phyloP scores from a whole-genome alignment of 2,329 filamentous ascomycete genomes.

The Ophiocordyceps sinensis region DNA sequence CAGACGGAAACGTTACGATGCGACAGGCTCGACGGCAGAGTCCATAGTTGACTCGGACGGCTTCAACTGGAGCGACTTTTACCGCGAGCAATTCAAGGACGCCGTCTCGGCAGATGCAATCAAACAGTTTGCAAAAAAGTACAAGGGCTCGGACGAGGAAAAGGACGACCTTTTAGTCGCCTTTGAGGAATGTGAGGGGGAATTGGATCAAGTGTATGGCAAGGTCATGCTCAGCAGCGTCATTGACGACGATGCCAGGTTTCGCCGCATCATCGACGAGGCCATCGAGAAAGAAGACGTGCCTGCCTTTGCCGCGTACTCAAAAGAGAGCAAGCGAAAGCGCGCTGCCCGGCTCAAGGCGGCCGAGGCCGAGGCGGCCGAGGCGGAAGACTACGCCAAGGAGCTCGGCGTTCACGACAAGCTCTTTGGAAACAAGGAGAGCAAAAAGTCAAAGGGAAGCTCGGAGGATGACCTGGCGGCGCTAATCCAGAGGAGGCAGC shows the following conservation, averaged over 20 bases:
- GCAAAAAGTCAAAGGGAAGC: slow-evolving; percentile 23
- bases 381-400: slow-evolving; percentile 63
- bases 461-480: slow-evolving; percentile 50
- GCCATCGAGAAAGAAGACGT: slow-evolving; percentile 63
- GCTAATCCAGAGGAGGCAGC: slow-evolving; percentile 58
- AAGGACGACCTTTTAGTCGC: slow-evolving; percentile 59
- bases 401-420: slow-evolving; percentile 62
- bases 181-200: slow-evolving; percentile 59
- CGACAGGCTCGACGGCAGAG: slow-evolving; percentile 79
- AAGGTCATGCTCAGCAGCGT: slow-evolving; percentile 77
- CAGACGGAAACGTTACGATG: slow-evolving; percentile 75
- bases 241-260: slow-evolving; percentile 71
- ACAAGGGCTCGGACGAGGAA: slow-evolving; percentile 82
- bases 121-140: slow-evolving; percentile 57
- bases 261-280: slow-evolving; percentile 63
- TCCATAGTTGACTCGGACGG: slow-evolving; percentile 61
- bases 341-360: slow-evolving; percentile 42
- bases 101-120: slow-evolving; percentile 63
- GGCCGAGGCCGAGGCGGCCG: slow-evolving; percentile 52
- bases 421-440: slow-evolving; percentile 41
- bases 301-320: slow-evolving; percentile 51
- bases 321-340: slow-evolving; percentile 54
- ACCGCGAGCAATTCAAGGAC: slow-evolving; percentile 68
- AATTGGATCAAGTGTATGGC: slow-evolving; percentile 66
- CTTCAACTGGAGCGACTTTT: slow-evolving; percentile 87